phyloP scores from a whole-genome alignment of 1,284 basidiomycete genomes.

The Ceratobasidium sp. region DNA sequence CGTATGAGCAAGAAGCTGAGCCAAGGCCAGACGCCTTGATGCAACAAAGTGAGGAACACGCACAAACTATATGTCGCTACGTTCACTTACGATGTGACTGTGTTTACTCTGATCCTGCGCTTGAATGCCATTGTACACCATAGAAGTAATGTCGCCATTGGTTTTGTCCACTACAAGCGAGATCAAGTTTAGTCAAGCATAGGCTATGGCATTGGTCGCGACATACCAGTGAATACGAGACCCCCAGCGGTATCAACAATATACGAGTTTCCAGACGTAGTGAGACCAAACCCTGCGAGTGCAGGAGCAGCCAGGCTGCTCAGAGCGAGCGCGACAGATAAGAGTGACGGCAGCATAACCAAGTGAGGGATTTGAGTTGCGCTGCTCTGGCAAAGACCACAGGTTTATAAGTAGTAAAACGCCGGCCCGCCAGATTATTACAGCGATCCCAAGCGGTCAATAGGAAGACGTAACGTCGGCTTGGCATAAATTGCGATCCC shows the following conservation, averaged over 20 bases:
- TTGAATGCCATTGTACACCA: conserved; percentile 44
- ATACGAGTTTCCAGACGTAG: conserved; percentile 37
- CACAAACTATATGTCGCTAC: background rate
- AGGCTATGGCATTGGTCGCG: background rate
- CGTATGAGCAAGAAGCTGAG: conserved; percentile 28
- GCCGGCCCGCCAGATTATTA: conserved; percentile 8
- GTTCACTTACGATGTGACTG: conserved; percentile 42
- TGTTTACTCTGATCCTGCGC: conserved; percentile 11
- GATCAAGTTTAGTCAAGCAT: background rate
- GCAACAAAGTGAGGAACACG: background rate
- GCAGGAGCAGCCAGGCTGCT: conserved; percentile 20
- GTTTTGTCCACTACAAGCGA: conserved; percentile 29
- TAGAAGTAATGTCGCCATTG: conserved; percentile 47
- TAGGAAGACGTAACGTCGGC: conserved; percentile 7
- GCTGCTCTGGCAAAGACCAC: background rate
- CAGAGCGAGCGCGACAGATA: conserved; percentile 18
- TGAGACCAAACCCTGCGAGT: conserved; percentile 47
- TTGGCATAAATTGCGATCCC: conserved; percentile 19
- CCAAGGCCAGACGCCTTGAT: conserved; percentile 46
- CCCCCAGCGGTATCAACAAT: conserved; percentile 46
- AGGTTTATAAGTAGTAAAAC: conserved; percentile 22
- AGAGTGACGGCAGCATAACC: conserved; percentile 22
- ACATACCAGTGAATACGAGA: conserved; percentile 44
- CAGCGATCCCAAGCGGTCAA: background rate
- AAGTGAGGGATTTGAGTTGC: background rate